These are phyloP conservation scores for Dactylonectria macrodidyma DNA, from an alignment of 2,329 filamentous ascomycete genomes.

Conservation along the genomic window DNA sequence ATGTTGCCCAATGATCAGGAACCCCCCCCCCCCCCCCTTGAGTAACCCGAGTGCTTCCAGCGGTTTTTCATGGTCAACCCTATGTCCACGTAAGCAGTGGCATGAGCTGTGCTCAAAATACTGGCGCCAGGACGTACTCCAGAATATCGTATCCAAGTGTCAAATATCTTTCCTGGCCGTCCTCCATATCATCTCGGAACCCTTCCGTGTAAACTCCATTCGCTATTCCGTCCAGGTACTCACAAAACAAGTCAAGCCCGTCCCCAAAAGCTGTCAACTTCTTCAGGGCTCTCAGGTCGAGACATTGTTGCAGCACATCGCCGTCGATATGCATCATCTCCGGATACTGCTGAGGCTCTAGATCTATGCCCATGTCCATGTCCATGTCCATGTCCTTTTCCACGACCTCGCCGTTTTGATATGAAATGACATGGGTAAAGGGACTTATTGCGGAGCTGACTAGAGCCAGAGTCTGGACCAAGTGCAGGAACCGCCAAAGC, in stretches of 20 bases:
- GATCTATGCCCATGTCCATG: constrained; percentile 39
- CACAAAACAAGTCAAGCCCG: constrained; percentile 59
- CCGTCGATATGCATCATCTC: constrained; percentile 77
- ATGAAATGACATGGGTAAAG: constrained; percentile 49
- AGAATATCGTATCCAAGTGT: constrained; percentile 68
- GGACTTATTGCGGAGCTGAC: constrained; percentile 64
- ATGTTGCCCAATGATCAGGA: neutral
- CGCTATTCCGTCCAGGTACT: constrained; percentile 67
- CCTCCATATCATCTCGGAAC: constrained; percentile 47
- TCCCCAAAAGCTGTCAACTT: constrained; percentile 54
- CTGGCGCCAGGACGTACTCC: constrained; percentile 66
- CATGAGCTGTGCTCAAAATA: constrained; percentile 54
- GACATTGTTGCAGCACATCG: constrained; percentile 71
- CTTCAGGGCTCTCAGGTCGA: constrained; percentile 63
- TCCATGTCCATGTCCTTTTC: constrained; percentile 23
- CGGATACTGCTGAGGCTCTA: constrained; percentile 55
- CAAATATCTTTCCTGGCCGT: constrained; percentile 56
- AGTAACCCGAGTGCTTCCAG: neutral
- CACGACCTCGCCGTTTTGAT: constrained; percentile 30
- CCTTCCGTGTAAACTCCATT: constrained; percentile 57
- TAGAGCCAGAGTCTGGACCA: constrained; percentile 79
- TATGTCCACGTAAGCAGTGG: neutral
- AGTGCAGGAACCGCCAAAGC: constrained; percentile 78
- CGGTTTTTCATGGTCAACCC: neutral
- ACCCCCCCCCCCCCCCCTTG: neutral